Percentiles rank a stretch among this genome's conserved stretches.
Evolutionary conservation across 2,329 filamentous ascomycete genomes (phyloP).

Genomic region (Fusarium sp.): DNA sequence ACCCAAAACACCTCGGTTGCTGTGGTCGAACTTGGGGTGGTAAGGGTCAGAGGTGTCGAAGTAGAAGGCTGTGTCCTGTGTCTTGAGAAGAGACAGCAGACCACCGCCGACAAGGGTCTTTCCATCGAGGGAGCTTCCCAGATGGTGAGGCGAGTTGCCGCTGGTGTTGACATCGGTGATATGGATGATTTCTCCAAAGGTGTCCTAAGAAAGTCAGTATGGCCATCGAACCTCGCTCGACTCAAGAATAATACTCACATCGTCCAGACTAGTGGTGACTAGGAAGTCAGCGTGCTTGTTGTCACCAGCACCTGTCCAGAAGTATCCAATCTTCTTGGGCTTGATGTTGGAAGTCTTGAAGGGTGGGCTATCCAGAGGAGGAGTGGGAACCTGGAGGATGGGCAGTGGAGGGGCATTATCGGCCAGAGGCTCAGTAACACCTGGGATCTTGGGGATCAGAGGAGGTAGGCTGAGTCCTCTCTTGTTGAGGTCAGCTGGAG

Average conservation of each 20-base stretch:
- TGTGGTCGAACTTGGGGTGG: conserved; percentile 70
- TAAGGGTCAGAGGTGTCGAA: conserved; percentile 73
- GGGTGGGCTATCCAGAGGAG: conserved; percentile 67
- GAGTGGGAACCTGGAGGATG: conserved; percentile 72
- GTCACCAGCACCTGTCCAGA: conserved; percentile 74
- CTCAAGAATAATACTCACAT: conserved; percentile 55
- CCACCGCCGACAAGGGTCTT: conserved; percentile 72
- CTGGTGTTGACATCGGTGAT: conserved; percentile 71
- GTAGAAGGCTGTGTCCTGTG: conserved; percentile 74
- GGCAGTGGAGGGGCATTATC: conserved; percentile 67
- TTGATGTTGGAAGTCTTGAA: conserved; percentile 69
- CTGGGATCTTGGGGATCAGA: conserved; percentile 71
- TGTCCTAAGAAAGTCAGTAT: conserved; percentile 59
- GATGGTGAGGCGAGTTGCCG: conserved; percentile 73
- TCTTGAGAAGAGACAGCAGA: conserved; percentile 71
- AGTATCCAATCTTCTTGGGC: conserved; percentile 77
- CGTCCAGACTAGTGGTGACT: conserved; percentile 71
- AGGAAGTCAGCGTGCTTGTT: conserved; percentile 73
- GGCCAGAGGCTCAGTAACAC: conserved; percentile 70
- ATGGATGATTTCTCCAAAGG: conserved; percentile 71
- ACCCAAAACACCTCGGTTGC: conserved; percentile 70
- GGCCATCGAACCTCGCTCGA: accelerated
- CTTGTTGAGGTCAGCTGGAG: conserved; percentile 32
- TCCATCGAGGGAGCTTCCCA: conserved; percentile 68
- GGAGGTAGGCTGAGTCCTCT: conserved; percentile 62